Conservation (phyloP, 768 basidiomycete genomes). For the Rhodotorula diobovata region DNA sequence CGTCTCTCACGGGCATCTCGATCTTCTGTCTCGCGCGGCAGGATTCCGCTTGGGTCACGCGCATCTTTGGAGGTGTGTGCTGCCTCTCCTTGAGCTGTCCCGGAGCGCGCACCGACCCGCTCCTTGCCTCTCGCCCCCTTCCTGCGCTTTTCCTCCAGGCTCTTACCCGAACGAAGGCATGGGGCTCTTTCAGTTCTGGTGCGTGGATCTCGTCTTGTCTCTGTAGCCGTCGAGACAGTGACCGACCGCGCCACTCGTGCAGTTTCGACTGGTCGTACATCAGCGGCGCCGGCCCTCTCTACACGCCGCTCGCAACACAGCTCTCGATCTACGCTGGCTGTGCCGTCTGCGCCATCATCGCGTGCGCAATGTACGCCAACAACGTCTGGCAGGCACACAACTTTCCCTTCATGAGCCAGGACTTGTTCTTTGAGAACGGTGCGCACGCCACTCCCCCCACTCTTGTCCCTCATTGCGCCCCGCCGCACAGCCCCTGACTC, state of each 20-base stretch:
- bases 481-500: too few species aligned
- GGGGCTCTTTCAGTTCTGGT: conserved; percentile 38
- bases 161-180: conserved; percentile 44
- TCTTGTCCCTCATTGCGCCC: background rate
- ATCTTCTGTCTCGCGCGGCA: conserved; percentile 48
- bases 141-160: too few species aligned
- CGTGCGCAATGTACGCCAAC: conserved; percentile 32
- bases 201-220: background rate
- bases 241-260: background rate
- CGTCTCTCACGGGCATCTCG: conserved; percentile 40
- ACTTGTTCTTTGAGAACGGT: conserved; percentile 43
- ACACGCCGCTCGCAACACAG: conserved; percentile 45
- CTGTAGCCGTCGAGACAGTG: background rate
- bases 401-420: conserved; percentile 47
- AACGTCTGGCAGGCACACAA: conserved; percentile 44
- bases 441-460: background rate
- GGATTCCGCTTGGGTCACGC: conserved; percentile 45
- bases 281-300: conserved; percentile 39
- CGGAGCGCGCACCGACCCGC: background rate
- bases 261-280: conserved; percentile 40
- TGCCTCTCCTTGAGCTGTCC: background rate
- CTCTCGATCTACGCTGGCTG: conserved; percentile 40
- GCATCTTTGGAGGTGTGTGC: conserved; percentile 41
- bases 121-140: background rate
- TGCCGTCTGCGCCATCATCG: conserved; percentile 39